phyloP scores from a whole-genome alignment of 805 yeast genomes.

The Nakazawaea anatomiae region DNA sequence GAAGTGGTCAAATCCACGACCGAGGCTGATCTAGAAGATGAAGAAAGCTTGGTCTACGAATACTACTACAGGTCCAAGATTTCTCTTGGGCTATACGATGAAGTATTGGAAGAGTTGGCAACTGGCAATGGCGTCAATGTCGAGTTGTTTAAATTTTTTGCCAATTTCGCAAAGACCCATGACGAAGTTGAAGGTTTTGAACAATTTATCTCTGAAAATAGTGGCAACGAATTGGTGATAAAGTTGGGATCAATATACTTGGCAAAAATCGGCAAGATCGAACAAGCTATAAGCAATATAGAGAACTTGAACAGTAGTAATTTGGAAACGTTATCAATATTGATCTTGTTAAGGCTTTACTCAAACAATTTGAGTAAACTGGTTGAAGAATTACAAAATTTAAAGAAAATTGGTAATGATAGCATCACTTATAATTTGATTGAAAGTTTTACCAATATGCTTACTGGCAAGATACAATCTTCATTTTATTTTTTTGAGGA shows the following conservation, averaged over 20 bases:
- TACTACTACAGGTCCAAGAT: constrained; percentile 15
- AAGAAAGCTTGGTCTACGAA: constrained; percentile 14
- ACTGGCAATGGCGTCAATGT: neutral
- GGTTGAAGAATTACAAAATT: constrained; percentile 34
- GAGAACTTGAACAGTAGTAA: constrained; percentile 24
- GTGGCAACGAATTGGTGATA: constrained; percentile 20
- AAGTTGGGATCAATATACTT: constrained; percentile 35
- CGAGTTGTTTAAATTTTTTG: neutral
- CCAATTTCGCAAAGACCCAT: neutral
- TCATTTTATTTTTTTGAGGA: constrained; percentile 75
- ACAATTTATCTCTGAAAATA: neutral
- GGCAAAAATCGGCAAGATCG: constrained; percentile 31
- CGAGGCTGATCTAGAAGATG: constrained; percentile 29
- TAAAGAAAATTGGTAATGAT: constrained; percentile 55
- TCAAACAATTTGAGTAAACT: constrained; percentile 41
- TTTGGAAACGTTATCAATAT: constrained; percentile 30
- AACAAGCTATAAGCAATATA: constrained; percentile 35
- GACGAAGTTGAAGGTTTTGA: constrained; percentile 5
- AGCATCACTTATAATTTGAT: constrained; percentile 71
- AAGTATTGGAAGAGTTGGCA: constrained; percentile 5
- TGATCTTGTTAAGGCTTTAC: constrained; percentile 33
- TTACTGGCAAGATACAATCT: constrained; percentile 32
- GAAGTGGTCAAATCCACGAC: constrained; percentile 33
- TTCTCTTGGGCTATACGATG: constrained; percentile 7
- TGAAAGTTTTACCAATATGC: constrained; percentile 62